Percentiles rank a stretch among this genome's conserved stretches.
Conservation (phyloP, 1,139 yeast genomes). For the Saccharomycopsis hybrid region DNA sequence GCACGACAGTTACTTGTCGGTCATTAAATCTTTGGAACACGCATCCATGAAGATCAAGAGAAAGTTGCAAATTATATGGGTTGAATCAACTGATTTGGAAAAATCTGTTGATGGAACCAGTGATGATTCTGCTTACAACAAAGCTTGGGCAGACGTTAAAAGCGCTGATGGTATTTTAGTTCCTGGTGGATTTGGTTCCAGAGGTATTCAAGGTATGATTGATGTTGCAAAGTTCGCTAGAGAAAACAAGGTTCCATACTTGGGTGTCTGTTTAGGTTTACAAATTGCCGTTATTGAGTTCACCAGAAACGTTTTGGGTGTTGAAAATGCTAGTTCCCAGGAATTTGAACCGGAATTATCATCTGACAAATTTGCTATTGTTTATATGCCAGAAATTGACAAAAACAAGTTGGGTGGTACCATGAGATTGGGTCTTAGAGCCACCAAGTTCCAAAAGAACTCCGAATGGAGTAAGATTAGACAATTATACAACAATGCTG, state of each 20-base stretch:
- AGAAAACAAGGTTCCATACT: slow-evolving; percentile 85
- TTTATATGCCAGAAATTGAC: slow-evolving; percentile 98
- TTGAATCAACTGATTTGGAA: slow-evolving; percentile 89
- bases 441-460: slow-evolving; percentile 70
- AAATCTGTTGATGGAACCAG: slow-evolving; percentile 48
- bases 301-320: slow-evolving; percentile 73
- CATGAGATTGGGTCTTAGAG: slow-evolving; percentile 94
- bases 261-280: slow-evolving; percentile 96
- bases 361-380: slow-evolving; percentile 72
- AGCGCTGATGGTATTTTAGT: slow-evolving; percentile 95
- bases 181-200: slow-evolving; percentile 96
- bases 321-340: slow-evolving; percentile 67
- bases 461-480: slow-evolving; percentile 69
- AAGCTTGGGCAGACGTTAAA: slow-evolving; percentile 93
- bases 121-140: slow-evolving; percentile 62
- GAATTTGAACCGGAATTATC: slow-evolving; percentile 66
- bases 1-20: slow-evolving; percentile 92
- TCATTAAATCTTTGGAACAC: slow-evolving; percentile 92
- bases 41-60: slow-evolving; percentile 85
- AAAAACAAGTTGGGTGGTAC: slow-evolving; percentile 97
- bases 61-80: slow-evolving; percentile 87
- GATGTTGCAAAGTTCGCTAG: slow-evolving; percentile 97
- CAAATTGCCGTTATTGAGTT: slow-evolving; percentile 96
- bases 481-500: slow-evolving; percentile 70
- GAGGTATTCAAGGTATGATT: slow-evolving; percentile 99